These are phyloP conservation scores for Torulaspora pretoriensis DNA, from an alignment of 1,139 yeast species.

Conservation along the genomic window DNA sequence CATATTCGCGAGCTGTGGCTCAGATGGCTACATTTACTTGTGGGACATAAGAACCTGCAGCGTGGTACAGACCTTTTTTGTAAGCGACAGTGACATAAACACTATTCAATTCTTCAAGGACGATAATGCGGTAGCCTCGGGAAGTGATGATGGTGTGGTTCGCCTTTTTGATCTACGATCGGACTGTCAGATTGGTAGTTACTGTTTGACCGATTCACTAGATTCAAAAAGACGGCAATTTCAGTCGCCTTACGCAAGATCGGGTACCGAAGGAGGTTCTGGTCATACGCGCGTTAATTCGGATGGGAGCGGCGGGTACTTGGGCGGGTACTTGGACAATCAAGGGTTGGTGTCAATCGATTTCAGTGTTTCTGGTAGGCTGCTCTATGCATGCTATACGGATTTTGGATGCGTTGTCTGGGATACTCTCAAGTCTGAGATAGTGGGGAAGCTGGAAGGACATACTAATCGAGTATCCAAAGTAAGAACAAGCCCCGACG, in stretches of 20 bases:
- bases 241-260: conserved; percentile 16
- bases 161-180: conserved; percentile 72
- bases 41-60: conserved; percentile 63
- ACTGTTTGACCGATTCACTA: conserved; percentile 40
- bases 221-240: conserved; percentile 16
- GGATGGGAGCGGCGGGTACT: conserved; percentile 28
- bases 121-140: conserved; percentile 62
- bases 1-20: conserved; percentile 65
- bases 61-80: conserved; percentile 57
- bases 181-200: conserved; percentile 63
- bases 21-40: conserved; percentile 66
- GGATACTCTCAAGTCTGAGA: conserved; percentile 67
- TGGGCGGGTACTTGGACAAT: conserved; percentile 44
- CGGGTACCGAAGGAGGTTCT: conserved; percentile 9
- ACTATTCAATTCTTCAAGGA: conserved; percentile 65
- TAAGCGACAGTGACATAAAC: conserved; percentile 65
- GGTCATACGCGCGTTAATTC: conserved; percentile 20
- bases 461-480: conserved; percentile 61
- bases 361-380: conserved; percentile 70
- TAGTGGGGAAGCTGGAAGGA: conserved; percentile 58
- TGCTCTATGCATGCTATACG: conserved; percentile 71
- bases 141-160: conserved; percentile 77
- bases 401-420: conserved; percentile 73
- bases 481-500: conserved; percentile 69
- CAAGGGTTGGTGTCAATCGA: conserved; percentile 69